Conservation (phyloP, 164 flowering plant species). For the Vitis cinerea region DNA sequence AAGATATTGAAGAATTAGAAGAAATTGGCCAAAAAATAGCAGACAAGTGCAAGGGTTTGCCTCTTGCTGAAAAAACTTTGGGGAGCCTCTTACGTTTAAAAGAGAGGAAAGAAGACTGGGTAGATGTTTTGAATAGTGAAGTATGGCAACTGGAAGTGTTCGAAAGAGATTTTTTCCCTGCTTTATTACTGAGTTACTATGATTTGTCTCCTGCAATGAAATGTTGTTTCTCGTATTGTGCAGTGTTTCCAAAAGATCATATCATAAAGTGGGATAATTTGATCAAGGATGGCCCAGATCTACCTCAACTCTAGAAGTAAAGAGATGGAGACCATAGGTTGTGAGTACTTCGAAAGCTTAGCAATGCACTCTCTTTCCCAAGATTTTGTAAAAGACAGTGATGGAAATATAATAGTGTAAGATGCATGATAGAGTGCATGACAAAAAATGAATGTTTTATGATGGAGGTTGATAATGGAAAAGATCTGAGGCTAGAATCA, state of each 20-base stretch:
- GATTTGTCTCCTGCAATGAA: not conserved
- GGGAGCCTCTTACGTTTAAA: too few relatives aligned
- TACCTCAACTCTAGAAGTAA: not conserved
- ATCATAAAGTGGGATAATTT: not conserved
- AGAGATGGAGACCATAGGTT: not conserved
- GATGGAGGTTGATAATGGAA: too few relatives aligned
- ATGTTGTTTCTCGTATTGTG: slow-evolving; percentile 4
- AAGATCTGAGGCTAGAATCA: too few relatives aligned
- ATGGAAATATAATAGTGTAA: too few relatives aligned
- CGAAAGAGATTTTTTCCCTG: not conserved
- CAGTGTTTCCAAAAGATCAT: not conserved
- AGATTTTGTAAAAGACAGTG: too few relatives aligned
- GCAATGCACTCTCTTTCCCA: slow-evolving; percentile 3
- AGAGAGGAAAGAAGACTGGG: not conserved
- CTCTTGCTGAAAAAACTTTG: too few relatives aligned
- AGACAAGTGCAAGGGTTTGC: too few relatives aligned
- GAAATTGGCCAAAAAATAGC: too few relatives aligned
- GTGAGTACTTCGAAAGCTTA: not conserved
- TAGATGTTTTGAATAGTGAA: not conserved
- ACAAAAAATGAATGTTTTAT: too few relatives aligned
- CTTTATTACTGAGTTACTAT: too few relatives aligned
- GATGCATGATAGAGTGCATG: too few relatives aligned
- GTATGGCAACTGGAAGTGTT: not conserved
- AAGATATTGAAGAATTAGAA: too few relatives aligned
- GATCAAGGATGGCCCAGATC: not conserved